Base-by-base conservation (phyloP, 2,329 filamentous ascomycete species). In the Alternaria burnsii region DNA sequence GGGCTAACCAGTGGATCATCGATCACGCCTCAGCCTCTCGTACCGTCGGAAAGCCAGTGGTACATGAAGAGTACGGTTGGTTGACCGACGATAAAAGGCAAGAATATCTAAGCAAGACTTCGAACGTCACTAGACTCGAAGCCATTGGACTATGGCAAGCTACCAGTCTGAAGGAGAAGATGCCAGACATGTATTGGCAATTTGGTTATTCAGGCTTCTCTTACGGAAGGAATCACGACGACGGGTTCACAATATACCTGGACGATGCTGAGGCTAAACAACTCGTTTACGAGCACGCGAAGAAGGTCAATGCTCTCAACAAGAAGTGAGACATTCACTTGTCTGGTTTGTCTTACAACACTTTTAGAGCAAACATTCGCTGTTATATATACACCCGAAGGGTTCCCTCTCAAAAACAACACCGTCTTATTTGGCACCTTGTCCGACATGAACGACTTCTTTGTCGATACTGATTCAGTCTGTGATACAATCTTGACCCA, bases 171-270 rank as follows among this genome's bases (percentile, higher is more conserved):
- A 74, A 82, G 56, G 79, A 84, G 67, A 80, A 82, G 64, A 77
- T 87, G 70, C 75, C 82, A 3, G 84, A 86, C 61, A 78, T 86
- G 80, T 87, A 82, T 74, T 87, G 85, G 85, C 85, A 87, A 62
- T 86, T 79, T 63, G 85, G 85, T 0, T 86, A 76, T 63, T 80
- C 78, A 5, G 78, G 77, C 0, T 86, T 81, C 66, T 85, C 83
- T 4, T 86, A 84, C 40, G 84, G 85, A 0, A 78, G 80, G 42
- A 87, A 87, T 68, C 76, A 87, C 52, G 76, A 87, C 43, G 85
- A 87, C 54, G 85, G 85, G 0, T 87, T 87, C 68, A 87, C 85
- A 1, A 86, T 87, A 50, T 87, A 80, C 65, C 64, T 86, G 30
- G 85, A 87, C 32, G 67, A 72, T 3, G 50, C 20, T 62, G 65